Base-by-base conservation (phyloP, 495 filamentous ascomycete species). In the Penicillium parvum region DNA sequence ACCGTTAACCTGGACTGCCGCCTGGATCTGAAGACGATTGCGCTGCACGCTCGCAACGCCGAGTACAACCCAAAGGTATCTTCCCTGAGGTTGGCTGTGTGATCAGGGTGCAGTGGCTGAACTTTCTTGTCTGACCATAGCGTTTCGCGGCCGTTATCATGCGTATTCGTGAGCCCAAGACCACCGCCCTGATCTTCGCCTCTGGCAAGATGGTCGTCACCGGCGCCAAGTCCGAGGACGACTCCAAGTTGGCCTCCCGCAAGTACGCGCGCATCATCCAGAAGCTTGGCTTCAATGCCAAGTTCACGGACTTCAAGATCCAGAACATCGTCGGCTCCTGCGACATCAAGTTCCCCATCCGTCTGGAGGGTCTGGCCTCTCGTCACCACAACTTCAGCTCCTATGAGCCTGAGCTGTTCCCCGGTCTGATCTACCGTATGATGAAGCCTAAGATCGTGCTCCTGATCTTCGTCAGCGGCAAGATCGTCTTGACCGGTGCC, bases 271-370 rank as follows among this genome's bases (percentile, higher is more conserved):
- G 92, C 50, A 98, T 98, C 69, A 97, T 98, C 58, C 92, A 98
- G 75, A 98, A 98, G 74, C 88, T 98, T 44, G 92, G 92, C 39
- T 98, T 98, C 81, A 95, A 96, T 52, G 90, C 94, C 46, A 96
- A 96, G 81, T 98, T 98, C 72, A 96, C 90, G 46, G 92, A 98
- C 66, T 98, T 98, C 77, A 97, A 98, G 78, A 97, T 97, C 67
- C 94, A 98, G 75, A 98, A 98, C 71, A 98, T 98, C 37, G 92
- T 98, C 48, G 92, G 92, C 45, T 95, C 89, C 22, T 96, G 92
- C 66, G 92, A 98, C 60, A 96, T 98, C 78, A 96, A 96, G 73
- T 98, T 98, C 75, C 92, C 92, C 30, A 97, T 98, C 54, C 89
- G 92, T 57, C 76, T 98, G 40, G 92, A 98, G 64, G 92, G 92